Evolutionary conservation across 2,329 filamentous ascomycete species (phyloP), one percentile per base, ranked within the genome.

Genomic region (Monilinia fructicola): DNA sequence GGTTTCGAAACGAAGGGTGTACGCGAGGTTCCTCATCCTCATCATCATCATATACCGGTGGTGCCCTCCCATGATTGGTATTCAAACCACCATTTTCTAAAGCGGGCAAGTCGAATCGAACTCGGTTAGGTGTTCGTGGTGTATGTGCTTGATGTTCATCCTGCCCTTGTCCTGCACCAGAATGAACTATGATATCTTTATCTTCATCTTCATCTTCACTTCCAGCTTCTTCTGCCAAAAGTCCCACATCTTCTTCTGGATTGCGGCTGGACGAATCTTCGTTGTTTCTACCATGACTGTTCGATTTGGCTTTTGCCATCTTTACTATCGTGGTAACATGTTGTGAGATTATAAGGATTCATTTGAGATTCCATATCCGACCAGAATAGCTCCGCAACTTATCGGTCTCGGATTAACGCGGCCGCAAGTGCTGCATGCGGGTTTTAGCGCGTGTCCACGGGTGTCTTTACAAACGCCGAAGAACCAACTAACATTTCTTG

Each of bases 291-390:
- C 73, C 72, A 71, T 67, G 55, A 73, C 69, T 75, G 54, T 72
- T 71, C 65, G 71, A 72, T 73, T 75, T 78, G 78, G 78, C 79
- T 78, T 79, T 79, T 76, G 78, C 78, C 79, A 80, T 81, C 69
- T 48, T 73, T 76, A 69, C 77, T 77, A 79, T 77, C 75, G 75
- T 67, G 75, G 74, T 71, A 76, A 76, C 79, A 80, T 80, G 70
- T 75, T 78, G 74, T 64, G 46, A 42, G 46, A 61, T 52, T 26
- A 16, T 53, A 21, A 21, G 16, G 23, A 44, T 60, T 23, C 35
- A 35, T 38, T 12, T 3, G 18, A 16, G 35, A 50, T 66, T 40
- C 58, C 21, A 48, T n/a, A 31, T 52, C 31, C 50, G 58, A 31
- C 44, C 46, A 40, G 44, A 50, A 61, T 61, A 28, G 21, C 48